phyloP scores from a whole-genome alignment of 495 filamentous ascomycete species.

The Penicillium ucsense region DNA sequence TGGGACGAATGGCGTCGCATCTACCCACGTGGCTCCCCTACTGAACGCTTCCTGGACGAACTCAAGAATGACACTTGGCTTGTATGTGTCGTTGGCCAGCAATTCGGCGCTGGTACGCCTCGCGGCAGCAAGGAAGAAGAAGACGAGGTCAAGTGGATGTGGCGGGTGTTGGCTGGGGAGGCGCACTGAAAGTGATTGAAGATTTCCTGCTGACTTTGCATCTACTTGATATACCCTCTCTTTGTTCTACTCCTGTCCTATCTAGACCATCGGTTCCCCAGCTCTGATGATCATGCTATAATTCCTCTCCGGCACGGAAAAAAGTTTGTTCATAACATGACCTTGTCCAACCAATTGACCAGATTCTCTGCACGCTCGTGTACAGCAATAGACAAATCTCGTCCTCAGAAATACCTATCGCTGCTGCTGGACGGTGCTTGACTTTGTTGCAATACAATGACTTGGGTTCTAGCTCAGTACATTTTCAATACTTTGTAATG shows the following conservation, averaged over 20 bases:
- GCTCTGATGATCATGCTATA: not conserved
- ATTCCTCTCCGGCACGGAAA: slow-evolving; percentile 2
- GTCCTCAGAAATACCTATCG: too few species aligned
- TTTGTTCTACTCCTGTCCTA: not conserved
- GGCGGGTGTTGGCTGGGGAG: slow-evolving; percentile 28
- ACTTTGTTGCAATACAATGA: too few species aligned
- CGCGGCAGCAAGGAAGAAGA: slow-evolving; percentile 34
- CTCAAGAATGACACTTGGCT: slow-evolving; percentile 68
- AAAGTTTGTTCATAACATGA: slow-evolving; percentile 12
- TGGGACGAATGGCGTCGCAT: slow-evolving; percentile 91
- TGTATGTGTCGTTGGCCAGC: slow-evolving; percentile 85
- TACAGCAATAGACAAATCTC: too few species aligned
- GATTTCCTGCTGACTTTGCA: slow-evolving; percentile 1
- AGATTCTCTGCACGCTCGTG: slow-evolving; percentile 13
- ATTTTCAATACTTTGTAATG: too few species aligned
- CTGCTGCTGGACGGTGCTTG: too few species aligned
- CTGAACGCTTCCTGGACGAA: slow-evolving; percentile 55
- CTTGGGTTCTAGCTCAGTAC: too few species aligned
- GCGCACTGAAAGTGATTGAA: slow-evolving; percentile 5
- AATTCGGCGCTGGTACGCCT: slow-evolving; percentile 46
- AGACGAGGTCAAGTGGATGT: slow-evolving; percentile 36
- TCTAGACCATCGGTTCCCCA: not conserved
- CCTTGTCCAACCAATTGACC: not conserved
- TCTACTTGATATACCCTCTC: slow-evolving; percentile 13
- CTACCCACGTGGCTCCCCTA: slow-evolving; percentile 57